Conservation (phyloP, 164 flowering plant genomes). For the Annona squamosa region DNA sequence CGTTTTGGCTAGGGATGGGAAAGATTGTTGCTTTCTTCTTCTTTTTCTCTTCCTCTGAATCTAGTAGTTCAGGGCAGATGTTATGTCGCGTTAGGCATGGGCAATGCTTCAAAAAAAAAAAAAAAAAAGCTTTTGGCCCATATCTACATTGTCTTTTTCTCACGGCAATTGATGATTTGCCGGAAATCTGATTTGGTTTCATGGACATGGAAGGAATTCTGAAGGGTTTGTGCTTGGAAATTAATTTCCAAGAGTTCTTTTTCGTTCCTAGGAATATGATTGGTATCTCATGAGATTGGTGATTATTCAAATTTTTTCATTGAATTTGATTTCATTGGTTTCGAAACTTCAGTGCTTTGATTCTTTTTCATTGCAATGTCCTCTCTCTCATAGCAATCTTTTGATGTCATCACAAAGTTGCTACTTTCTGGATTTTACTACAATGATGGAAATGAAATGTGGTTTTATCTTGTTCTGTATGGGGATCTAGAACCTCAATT, state of each 20-base stretch:
- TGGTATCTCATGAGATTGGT: background rate
- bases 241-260: background rate
- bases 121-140: background rate
- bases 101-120: background rate
- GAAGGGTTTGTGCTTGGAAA: background rate
- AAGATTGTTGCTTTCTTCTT: background rate
- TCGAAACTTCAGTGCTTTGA: background rate
- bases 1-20: background rate
- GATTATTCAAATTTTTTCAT: too few species aligned
- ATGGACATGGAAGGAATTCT: background rate
- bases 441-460: background rate
- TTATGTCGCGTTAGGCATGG: background rate
- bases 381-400: too few species aligned
- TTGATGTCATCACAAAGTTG: too few species aligned
- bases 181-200: background rate
- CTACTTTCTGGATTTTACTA: too few species aligned
- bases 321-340: background rate
- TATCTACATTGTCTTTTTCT: background rate
- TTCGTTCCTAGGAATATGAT: background rate
- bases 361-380: background rate
- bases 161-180: background rate
- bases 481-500: background rate
- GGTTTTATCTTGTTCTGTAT: background rate
- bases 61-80: constrained; percentile 5
- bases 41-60: background rate